Base-by-base conservation (phyloP, 441 rosid genomes). In the Pelargonium citronellum region DNA sequence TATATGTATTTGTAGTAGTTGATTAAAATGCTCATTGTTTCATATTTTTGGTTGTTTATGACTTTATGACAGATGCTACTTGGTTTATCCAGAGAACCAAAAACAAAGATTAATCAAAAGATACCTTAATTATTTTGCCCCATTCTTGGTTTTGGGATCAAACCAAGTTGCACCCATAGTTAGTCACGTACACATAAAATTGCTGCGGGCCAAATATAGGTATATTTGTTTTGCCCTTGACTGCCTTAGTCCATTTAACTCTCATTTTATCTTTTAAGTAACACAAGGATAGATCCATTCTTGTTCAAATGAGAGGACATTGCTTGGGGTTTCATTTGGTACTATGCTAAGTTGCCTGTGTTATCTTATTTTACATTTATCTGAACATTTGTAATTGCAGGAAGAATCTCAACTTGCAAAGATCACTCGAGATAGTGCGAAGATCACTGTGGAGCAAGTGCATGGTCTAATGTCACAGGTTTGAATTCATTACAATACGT, bases 381-480 rank as follows among this genome's bases (percentile, higher is more conserved):
- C 34, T 2, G 34, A 30, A 30, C 34, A 30, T n/a, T 53, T 16
- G 61, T 58, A 77, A 66, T 71, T 85, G 80, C 87, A 95, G 98
- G 98, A 95, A 67, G 98, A 92, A 76, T 83, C 97, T 47, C 98
- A 88, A 73, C 95, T 95, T 53, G 87, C 95, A 11, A 95, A 95
- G 87, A 95, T 95, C 68, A 89, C 99, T 62, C 86, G 97, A 17
- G 98, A 95, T 66, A 88, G 99, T 71, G 90, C 98, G 16, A 95
- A 95, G 82, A 90, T 91, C 76, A 92, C 98, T 0, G 96, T 92
- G 58, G 99, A 95, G 81, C 99, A 91, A 82, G 98, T 92, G 27
- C 96, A 92, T 76, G 99, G 98, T 57, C 82, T 95, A 65, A 95
- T 95, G 99, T 95, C 98, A 12, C 98, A 95, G 98, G 99, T 92